Evolutionary conservation across 768 basidiomycete genomes (phyloP).

Genomic region (Tubosaeta sp.): DNA sequence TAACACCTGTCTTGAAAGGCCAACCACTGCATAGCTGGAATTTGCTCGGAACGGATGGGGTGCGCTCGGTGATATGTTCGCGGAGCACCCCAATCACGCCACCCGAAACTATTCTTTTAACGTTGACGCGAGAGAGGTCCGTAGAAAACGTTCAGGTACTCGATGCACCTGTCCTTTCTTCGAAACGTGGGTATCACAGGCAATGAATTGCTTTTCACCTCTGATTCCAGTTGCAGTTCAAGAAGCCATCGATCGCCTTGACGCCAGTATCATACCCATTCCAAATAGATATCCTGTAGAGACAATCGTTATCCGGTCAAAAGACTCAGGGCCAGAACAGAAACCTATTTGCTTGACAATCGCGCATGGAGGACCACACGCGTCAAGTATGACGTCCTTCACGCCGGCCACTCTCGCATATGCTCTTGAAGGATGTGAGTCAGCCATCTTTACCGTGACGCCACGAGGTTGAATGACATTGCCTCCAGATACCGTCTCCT

Average conservation of each 20-base stretch:
- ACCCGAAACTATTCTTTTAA: slow-evolving; percentile 47
- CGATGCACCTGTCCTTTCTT: slow-evolving; percentile 38
- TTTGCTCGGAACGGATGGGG: slow-evolving; percentile 48
- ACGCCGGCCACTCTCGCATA: slow-evolving; percentile 39
- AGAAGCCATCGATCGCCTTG: slow-evolving; percentile 38
- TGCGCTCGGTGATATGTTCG: slow-evolving; percentile 39
- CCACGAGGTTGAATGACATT: not conserved
- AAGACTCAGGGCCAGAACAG: slow-evolving; percentile 10
- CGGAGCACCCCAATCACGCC: slow-evolving; percentile 47
- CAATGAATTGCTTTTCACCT: not conserved
- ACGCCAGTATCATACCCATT: slow-evolving; percentile 44
- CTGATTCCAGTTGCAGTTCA: slow-evolving; percentile 32
- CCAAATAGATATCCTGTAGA: slow-evolving; percentile 49
- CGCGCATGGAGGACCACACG: slow-evolving; percentile 66
- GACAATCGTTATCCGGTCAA: slow-evolving; percentile 47
- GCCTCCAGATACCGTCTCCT: slow-evolving; percentile 48
- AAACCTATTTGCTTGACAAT: slow-evolving; percentile 46
- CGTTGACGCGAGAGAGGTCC: slow-evolving; percentile 24
- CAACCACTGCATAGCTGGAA: slow-evolving; percentile 46
- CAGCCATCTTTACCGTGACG: not conserved
- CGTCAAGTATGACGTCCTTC: slow-evolving; percentile 44
- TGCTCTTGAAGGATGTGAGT: slow-evolving; percentile 60
- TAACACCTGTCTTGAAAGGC: slow-evolving; percentile 10
- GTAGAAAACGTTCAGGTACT: slow-evolving; percentile 36
- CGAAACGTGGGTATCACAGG: slow-evolving; percentile 32